Conservation (phyloP, 495 filamentous ascomycete species). For the Daldinia vernicosa region DNA sequence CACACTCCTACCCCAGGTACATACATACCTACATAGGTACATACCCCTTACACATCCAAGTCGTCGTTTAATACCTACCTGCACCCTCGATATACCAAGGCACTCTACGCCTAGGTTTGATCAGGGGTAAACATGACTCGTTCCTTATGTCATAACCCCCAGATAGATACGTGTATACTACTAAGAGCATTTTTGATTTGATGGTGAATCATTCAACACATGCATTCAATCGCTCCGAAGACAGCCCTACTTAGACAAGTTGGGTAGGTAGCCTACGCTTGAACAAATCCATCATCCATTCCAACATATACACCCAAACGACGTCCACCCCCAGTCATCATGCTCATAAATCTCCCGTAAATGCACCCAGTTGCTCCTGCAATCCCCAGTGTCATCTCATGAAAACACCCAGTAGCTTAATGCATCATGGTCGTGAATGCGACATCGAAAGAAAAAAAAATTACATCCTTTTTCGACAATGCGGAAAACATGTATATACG, state of each 20-base stretch:
- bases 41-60: not conserved
- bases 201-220: constrained; percentile 9
- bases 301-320: constrained; percentile 33
- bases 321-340: constrained; percentile 30
- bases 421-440: constrained; percentile 41
- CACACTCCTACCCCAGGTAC: not conserved
- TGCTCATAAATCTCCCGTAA: constrained; percentile 41
- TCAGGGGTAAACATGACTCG: constrained; percentile 5
- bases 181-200: not conserved
- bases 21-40: too few species aligned
- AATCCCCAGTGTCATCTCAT: constrained; percentile 31
- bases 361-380: constrained; percentile 37
- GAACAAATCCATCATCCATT: constrained; percentile 8
- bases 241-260: constrained; percentile 8
- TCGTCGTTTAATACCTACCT: too few species aligned
- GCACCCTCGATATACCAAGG: not conserved
- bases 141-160: constrained; percentile 10
- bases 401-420: constrained; percentile 24
- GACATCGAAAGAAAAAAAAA: constrained; percentile 21
- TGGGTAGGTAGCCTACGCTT: constrained; percentile 2
- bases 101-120: not conserved
- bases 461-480: constrained; percentile 16
- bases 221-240: constrained; percentile 23
- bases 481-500: constrained; percentile 18
- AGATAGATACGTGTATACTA: not conserved